phyloP scores from a whole-genome alignment of 306 rosid genomes.

The Castanopsis chinensis region DNA sequence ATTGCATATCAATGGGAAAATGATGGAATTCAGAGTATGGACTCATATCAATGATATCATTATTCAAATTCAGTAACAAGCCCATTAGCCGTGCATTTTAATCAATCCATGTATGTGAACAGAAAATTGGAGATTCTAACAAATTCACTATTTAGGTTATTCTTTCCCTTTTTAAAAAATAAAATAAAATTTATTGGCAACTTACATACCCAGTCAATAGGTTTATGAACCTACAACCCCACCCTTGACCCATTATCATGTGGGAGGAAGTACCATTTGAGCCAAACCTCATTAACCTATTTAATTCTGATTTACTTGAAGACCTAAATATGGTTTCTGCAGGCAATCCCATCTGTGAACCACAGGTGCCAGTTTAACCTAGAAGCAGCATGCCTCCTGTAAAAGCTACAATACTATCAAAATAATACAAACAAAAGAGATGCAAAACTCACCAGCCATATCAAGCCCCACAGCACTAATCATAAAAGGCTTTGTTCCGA shows the following conservation, averaged over 20 bases:
- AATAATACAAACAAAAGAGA: neutral
- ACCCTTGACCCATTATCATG: too few relatives aligned
- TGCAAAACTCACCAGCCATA: slow-evolving; percentile 62
- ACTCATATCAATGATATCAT: neutral
- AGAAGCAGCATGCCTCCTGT: neutral
- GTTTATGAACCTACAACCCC: too few relatives aligned
- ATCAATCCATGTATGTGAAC: neutral
- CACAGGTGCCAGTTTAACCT: neutral
- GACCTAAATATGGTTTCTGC: neutral
- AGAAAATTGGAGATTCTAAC: neutral
- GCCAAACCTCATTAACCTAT: too few relatives aligned
- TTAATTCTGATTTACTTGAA: neutral
- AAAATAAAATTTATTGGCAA: neutral
- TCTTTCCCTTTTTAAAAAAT: neutral
- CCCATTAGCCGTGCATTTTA: neutral
- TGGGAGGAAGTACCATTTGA: too few relatives aligned
- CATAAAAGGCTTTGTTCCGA: slow-evolving; percentile 76
- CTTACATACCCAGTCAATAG: too few relatives aligned
- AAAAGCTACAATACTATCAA: neutral
- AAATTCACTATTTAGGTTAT: neutral
- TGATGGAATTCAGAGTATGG: neutral
- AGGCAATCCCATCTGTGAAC: neutral
- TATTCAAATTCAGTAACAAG: neutral
- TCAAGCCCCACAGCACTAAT: slow-evolving; percentile 66
- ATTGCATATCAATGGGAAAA: neutral